Conservation (phyloP, 2,329 filamentous ascomycete genomes). For the Pseudopyricularia cyperi region DNA sequence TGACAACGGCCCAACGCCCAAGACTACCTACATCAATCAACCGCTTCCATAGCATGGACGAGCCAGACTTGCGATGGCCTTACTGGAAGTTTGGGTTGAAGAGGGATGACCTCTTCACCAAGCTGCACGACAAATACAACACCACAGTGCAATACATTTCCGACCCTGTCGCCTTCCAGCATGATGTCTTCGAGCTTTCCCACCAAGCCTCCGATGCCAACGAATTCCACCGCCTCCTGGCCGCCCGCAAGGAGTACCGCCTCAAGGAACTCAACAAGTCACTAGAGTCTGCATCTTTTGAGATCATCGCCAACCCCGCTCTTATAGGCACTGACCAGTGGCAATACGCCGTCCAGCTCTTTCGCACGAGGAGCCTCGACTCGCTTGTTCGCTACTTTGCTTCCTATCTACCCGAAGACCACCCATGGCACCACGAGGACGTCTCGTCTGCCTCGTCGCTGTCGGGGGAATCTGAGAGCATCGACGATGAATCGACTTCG, state of each 20-base stretch:
- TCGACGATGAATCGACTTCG: conserved; percentile 19
- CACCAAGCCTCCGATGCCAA: conserved; percentile 32
- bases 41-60: conserved; percentile 31
- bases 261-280: conserved; percentile 40
- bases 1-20: neutral
- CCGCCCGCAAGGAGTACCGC: conserved; percentile 38
- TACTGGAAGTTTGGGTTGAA: conserved; percentile 52
- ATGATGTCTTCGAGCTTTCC: conserved; percentile 47
- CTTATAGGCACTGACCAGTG: conserved; percentile 47
- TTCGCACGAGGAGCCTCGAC: conserved; percentile 44
- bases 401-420: conserved; percentile 41
- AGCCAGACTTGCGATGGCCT: conserved; percentile 39
- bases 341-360: conserved; percentile 44
- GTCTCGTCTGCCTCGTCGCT: conserved; percentile 13
- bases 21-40: neutral
- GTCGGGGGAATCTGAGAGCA: conserved; percentile 22
- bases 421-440: conserved; percentile 24
- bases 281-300: conserved; percentile 43
- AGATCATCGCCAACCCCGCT: conserved; percentile 46
- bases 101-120: conserved; percentile 42
- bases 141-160: conserved; percentile 42
- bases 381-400: conserved; percentile 47
- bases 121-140: conserved; percentile 47
- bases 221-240: conserved; percentile 41
- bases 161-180: conserved; percentile 47